Conservation (phyloP, 2,329 filamentous ascomycete species). For the Penicillium sp. region DNA sequence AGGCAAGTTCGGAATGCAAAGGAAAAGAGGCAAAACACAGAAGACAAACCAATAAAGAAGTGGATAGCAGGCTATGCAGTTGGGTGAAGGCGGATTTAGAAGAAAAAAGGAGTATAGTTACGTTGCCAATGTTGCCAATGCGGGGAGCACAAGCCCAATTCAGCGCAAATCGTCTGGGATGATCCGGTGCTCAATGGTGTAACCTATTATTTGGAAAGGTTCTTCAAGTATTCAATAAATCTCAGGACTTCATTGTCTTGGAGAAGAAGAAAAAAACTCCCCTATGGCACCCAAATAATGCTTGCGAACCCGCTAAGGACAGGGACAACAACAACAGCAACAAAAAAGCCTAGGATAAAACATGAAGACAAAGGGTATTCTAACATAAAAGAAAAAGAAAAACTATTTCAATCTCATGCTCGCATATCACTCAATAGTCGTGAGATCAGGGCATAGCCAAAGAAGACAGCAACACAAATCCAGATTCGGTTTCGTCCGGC, state of each 20-base stretch:
- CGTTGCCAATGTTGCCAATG: constrained; percentile 22
- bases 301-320: constrained; percentile 20
- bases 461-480: constrained; percentile 67
- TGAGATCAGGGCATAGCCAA: constrained; percentile 80
- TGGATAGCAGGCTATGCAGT: constrained; percentile 7
- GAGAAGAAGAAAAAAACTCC: background rate
- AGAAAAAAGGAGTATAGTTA: constrained; percentile 24
- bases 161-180: constrained; percentile 12
- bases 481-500: constrained; percentile 75
- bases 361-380: constrained; percentile 6
- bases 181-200: constrained; percentile 24
- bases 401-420: constrained; percentile 23
- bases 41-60: constrained; percentile 16
- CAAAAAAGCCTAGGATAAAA: background rate
- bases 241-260: background rate
- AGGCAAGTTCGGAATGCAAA: constrained; percentile 7
- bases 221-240: background rate
- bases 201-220: constrained; percentile 4
- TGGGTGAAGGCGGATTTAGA: constrained; percentile 20
- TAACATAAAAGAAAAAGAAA: background rate
- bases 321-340: background rate
- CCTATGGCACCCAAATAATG: constrained; percentile 17
- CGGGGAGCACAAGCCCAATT: constrained; percentile 26
- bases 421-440: constrained; percentile 64
- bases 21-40: constrained; percentile 3